Evolutionary conservation across 768 basidiomycete genomes (phyloP).

Genomic region (Lactarius trivialis): DNA sequence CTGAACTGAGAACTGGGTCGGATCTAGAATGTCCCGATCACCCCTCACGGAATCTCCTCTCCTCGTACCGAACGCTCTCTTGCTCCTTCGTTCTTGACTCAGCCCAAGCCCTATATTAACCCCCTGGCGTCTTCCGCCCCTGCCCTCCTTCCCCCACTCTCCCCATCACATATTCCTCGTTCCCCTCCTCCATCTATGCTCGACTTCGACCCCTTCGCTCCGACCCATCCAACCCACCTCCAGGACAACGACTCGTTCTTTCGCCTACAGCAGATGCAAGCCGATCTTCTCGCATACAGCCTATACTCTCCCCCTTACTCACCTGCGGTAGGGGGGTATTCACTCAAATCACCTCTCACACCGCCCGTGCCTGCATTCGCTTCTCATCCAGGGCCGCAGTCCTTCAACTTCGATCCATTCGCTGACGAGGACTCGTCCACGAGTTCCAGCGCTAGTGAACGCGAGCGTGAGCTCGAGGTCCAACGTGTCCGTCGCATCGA

Average conservation of each 20-base stretch:
- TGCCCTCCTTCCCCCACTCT: background rate
- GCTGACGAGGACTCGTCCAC: slow-evolving; percentile 21
- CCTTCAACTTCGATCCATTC: slow-evolving; percentile 24
- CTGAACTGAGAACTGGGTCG: slow-evolving; percentile 15
- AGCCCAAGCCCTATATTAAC: slow-evolving; percentile 16
- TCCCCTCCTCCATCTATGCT: slow-evolving; percentile 6
- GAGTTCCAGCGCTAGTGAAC: slow-evolving; percentile 12
- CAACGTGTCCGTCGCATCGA: slow-evolving; percentile 19
- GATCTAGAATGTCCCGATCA: slow-evolving; percentile 21
- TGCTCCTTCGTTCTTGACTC: slow-evolving; percentile 1
- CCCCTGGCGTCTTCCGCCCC: slow-evolving; percentile 9
- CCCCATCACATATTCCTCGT: background rate
- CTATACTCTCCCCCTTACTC: slow-evolving; percentile 1
- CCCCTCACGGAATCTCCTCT: background rate
- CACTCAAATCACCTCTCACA: background rate
- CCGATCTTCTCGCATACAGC: slow-evolving; percentile 9
- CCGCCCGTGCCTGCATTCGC: background rate
- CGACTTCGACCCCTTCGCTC: slow-evolving; percentile 12
- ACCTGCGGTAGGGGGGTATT: background rate
- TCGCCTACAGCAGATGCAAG: slow-evolving; percentile 8
- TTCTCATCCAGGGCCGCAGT: background rate
- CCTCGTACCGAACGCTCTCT: background rate
- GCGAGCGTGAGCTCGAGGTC: slow-evolving; percentile 12
- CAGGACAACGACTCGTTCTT: slow-evolving; percentile 8
- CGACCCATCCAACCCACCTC: slow-evolving; percentile 1